A percentile compares a stretch with the other conserved stretches of the same genome.
Conservation (phyloP, 805 yeast species). For the Saccharomycopsis amapae region DNA sequence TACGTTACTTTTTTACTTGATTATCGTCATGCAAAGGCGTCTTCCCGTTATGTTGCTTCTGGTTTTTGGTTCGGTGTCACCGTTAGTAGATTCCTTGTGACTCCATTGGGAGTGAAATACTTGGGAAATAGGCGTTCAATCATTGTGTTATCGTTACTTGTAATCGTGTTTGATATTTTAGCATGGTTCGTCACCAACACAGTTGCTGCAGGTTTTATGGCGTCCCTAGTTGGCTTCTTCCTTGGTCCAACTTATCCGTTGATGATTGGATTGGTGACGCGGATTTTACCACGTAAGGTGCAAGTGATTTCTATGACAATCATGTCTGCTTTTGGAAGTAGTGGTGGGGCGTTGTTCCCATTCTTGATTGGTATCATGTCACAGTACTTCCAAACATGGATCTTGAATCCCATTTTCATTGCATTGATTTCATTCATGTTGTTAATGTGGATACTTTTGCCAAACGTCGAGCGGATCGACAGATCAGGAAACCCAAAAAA, state of each 20-base stretch:
- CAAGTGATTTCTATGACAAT: constrained; percentile 44
- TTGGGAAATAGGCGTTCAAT: constrained; percentile 43
- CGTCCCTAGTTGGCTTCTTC: constrained; percentile 42
- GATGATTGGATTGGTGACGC: constrained; percentile 38
- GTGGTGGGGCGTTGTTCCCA: constrained; percentile 53
- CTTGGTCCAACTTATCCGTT: constrained; percentile 56
- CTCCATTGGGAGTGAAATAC: constrained; percentile 32
- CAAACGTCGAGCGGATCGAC: constrained; percentile 35
- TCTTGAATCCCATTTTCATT: constrained; percentile 42
- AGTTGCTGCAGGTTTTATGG: constrained; percentile 39
- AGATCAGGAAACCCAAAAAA: constrained; percentile 19
- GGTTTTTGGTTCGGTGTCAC: constrained; percentile 66
- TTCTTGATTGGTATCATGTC: constrained; percentile 45
- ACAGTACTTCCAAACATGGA: constrained; percentile 39
- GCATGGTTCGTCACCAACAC: constrained; percentile 44
- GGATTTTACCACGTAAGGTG: constrained; percentile 43
- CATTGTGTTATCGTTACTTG: constrained; percentile 28
- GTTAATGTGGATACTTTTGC: constrained; percentile 36
- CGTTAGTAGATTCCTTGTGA: constrained; percentile 46
- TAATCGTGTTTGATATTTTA: constrained; percentile 35
- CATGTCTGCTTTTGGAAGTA: constrained; percentile 48
- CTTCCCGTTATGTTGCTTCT: constrained; percentile 51
- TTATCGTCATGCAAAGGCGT: constrained; percentile 38
- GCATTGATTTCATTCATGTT: constrained; percentile 32
- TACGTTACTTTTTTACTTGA: constrained; percentile 49